phyloP scores from a whole-genome alignment of 352 stramenopile genomes.

The Detonula confervacea region DNA sequence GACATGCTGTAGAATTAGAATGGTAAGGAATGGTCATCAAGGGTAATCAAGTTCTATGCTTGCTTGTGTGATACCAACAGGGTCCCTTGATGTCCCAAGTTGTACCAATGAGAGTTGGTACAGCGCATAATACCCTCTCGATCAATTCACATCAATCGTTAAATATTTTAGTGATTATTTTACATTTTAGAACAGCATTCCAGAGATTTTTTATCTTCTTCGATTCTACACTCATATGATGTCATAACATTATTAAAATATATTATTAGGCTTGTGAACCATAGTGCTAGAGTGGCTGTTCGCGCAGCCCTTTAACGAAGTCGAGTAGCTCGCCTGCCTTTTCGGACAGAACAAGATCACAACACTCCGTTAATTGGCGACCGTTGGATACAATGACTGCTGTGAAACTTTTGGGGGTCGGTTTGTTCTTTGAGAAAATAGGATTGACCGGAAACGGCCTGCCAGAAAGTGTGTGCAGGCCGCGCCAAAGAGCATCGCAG shows the following conservation, averaged over 20 bases:
- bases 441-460: slow-evolving; percentile 36
- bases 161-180: too few species aligned
- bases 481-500: slow-evolving; percentile 52
- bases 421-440: neutral
- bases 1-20: too few species aligned
- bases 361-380: neutral
- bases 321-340: slow-evolving; percentile 31
- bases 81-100: too few species aligned
- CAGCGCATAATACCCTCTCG: too few species aligned
- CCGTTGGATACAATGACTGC: neutral
- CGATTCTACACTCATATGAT: too few species aligned
- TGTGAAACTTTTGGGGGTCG: neutral
- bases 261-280: neutral
- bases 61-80: too few species aligned
- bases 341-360: slow-evolving; percentile 9
- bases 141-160: too few species aligned
- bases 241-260: slow-evolving; percentile 1
- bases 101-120: too few species aligned
- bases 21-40: too few species aligned
- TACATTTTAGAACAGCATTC: too few species aligned
- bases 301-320: slow-evolving; percentile 30
- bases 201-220: too few species aligned
- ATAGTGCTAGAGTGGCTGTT: slow-evolving; percentile 22
- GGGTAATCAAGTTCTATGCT: too few species aligned
- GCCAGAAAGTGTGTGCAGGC: slow-evolving; percentile 29